Evolutionary conservation across 257 asterid genomes (phyloP), one percentile per base, ranked within the genome.

Genomic region (Nicotiana tomentosiformis): DNA sequence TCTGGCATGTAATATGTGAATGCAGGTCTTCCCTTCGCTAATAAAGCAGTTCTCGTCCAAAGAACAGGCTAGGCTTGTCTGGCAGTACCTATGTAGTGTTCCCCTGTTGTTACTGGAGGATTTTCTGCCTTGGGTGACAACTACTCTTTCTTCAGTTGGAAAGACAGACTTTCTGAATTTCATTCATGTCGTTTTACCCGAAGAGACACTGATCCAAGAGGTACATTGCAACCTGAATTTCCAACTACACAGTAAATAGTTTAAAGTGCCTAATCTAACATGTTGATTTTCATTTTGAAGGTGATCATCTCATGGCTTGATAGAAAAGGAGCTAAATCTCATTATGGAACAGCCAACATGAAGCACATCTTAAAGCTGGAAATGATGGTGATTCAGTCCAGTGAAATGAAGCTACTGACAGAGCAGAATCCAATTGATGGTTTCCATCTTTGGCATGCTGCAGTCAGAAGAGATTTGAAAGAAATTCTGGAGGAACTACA

Each of bases 41-140:
- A 83, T 85, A 87, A 77, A 92, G 86, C 83, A 89, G 37, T 89
- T 93, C 82, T 81, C 93, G 43, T 83, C 88, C 6, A 84, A 91
- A 78, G 92, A 93, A 86, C 98, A 95, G 88, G 91, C 90, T 81
- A 90, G 90, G 88, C 92, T 95, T 32, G 93, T 93, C 65, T 92
- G 97, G 97, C 96, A 84, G 90, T 93, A 89, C 55, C 90, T 95
- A 80, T 93, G 98, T 88, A 90, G 91, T 79, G 90, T 95, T 85
- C 98, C 98, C 78, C 64, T 89, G 82, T 84, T 89, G 53, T 85
- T 95, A 60, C 89, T 93, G 80, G 93, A 95, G 89, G 98, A 93
- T 23, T 90, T 93, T 86, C 85, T 95, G 57, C 92, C 91, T 43
- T 93, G 98, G 98, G 87, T 89, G 91, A 86, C 89, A 58, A 85